A percentile compares a stretch with the other conserved stretches of the same genome.
phyloP scores from a whole-genome alignment of 2,329 filamentous ascomycete genomes.

The Xylaria sp. region DNA sequence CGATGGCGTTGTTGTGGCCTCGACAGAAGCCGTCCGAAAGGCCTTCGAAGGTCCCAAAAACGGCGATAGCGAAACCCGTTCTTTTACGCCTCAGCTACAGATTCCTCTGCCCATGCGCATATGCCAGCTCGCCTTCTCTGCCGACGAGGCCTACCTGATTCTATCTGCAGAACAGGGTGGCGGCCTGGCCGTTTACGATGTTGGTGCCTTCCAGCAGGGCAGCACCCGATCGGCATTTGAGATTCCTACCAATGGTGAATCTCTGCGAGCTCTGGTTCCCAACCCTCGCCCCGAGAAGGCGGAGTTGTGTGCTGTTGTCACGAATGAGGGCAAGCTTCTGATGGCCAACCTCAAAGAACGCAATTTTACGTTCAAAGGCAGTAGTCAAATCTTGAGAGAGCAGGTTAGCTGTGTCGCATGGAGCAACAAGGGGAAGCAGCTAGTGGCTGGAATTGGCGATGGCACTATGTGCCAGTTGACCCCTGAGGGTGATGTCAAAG shows the following conservation, averaged over 20 bases:
- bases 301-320: constrained; percentile 83
- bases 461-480: constrained; percentile 87
- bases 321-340: constrained; percentile 81
- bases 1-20: constrained; percentile 78
- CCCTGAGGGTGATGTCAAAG: constrained; percentile 80
- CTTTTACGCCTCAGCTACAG: constrained; percentile 78
- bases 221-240: constrained; percentile 77
- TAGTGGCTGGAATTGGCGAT: constrained; percentile 85
- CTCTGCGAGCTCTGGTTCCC: constrained; percentile 78
- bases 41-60: constrained; percentile 72
- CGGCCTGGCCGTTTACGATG: constrained; percentile 85
- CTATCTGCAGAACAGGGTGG: constrained; percentile 84
- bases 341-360: constrained; percentile 82
- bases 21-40: constrained; percentile 80
- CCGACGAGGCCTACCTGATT: constrained; percentile 87
- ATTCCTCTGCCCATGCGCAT: constrained; percentile 79
- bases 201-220: constrained; percentile 73
- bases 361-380: constrained; percentile 65
- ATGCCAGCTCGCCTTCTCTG: constrained; percentile 89
- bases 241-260: constrained; percentile 78
- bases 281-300: constrained; percentile 81
- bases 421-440: constrained; percentile 93
- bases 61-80: constrained; percentile 72
- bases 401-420: constrained; percentile 87
- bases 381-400: constrained; percentile 72